Evolutionary conservation across 2,329 filamentous ascomycete species (phyloP).

Genomic region (Tolypocladium guangdongense): DNA sequence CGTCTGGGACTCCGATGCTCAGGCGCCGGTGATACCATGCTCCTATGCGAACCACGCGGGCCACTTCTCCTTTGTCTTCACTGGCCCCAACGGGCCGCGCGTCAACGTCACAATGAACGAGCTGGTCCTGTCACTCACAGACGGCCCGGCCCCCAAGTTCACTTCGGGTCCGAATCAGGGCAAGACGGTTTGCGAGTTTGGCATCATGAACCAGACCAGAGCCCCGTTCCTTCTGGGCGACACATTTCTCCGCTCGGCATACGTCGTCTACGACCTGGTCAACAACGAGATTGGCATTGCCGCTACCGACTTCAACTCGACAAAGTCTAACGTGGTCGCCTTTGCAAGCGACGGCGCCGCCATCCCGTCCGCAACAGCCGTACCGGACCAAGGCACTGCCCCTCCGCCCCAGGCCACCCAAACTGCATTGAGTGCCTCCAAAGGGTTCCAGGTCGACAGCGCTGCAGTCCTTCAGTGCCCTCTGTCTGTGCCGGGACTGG

Average conservation of each 20-base stretch:
- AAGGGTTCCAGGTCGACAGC: constrained; percentile 18
- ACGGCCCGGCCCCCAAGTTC: constrained; percentile 23
- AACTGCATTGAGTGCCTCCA: constrained; percentile 15
- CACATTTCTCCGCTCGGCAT: constrained; percentile 48
- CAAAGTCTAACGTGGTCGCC: constrained; percentile 35
- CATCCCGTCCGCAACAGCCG: constrained; percentile 39
- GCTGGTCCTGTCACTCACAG: constrained; percentile 37
- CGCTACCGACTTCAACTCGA: constrained; percentile 44
- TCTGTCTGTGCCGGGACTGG: constrained; percentile 7
- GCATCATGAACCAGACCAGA: constrained; percentile 39
- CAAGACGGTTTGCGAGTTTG: constrained; percentile 40
- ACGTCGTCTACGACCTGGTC: constrained; percentile 48
- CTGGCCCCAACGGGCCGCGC: constrained; percentile 32
- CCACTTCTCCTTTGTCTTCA: constrained; percentile 44
- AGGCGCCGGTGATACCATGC: constrained; percentile 39
- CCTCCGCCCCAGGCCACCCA: constrained; percentile 8
- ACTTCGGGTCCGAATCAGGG: constrained; percentile 30
- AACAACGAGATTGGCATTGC: constrained; percentile 47
- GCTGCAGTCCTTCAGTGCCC: constrained; percentile 6
- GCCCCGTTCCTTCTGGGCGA: constrained; percentile 41
- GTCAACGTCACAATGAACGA: constrained; percentile 46
- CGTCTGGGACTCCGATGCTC: constrained; percentile 24
- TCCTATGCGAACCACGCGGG: constrained; percentile 30
- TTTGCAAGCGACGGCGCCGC: constrained; percentile 37
- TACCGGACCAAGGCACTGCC: constrained; percentile 26